Conservation (phyloP, 1,139 yeast genomes). For the Candida freyschussii region DNA sequence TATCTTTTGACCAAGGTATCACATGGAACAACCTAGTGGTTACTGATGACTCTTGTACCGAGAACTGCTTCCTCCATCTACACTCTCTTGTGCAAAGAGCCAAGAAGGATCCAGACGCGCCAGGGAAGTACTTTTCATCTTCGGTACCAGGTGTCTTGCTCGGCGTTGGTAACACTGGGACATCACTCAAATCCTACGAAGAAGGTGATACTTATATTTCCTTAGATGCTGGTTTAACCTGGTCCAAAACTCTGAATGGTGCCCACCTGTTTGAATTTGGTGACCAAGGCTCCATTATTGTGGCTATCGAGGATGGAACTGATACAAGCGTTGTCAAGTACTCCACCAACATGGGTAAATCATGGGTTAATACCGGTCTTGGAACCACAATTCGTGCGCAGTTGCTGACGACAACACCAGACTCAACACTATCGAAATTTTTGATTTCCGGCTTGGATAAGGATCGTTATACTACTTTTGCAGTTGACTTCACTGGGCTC, state of each 20-base stretch:
- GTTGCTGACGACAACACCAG: slow-evolving; percentile 53
- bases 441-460: slow-evolving; percentile 44
- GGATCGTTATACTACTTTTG: slow-evolving; percentile 20
- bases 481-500: slow-evolving; percentile 58
- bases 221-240: slow-evolving; percentile 70
- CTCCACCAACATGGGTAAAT: slow-evolving; percentile 69
- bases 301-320: slow-evolving; percentile 43
- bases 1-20: slow-evolving; percentile 60
- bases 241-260: slow-evolving; percentile 55
- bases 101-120: slow-evolving; percentile 12
- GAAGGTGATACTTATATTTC: slow-evolving; percentile 54
- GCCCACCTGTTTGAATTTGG: slow-evolving; percentile 64
- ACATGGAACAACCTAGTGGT: slow-evolving; percentile 56
- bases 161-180: slow-evolving; percentile 54
- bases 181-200: slow-evolving; percentile 28
- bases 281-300: slow-evolving; percentile 71
- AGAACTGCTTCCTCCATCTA: slow-evolving; percentile 14
- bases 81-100: slow-evolving; percentile 21
- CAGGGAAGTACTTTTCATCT: slow-evolving; percentile 36
- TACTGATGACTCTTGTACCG: slow-evolving; percentile 31
- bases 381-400: slow-evolving; percentile 43
- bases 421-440: slow-evolving; percentile 65
- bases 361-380: slow-evolving; percentile 53
- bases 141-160: slow-evolving; percentile 72
- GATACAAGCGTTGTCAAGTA: slow-evolving; percentile 39